phyloP scores from a whole-genome alignment of 805 yeast species.

The Candida nanaspora region DNA sequence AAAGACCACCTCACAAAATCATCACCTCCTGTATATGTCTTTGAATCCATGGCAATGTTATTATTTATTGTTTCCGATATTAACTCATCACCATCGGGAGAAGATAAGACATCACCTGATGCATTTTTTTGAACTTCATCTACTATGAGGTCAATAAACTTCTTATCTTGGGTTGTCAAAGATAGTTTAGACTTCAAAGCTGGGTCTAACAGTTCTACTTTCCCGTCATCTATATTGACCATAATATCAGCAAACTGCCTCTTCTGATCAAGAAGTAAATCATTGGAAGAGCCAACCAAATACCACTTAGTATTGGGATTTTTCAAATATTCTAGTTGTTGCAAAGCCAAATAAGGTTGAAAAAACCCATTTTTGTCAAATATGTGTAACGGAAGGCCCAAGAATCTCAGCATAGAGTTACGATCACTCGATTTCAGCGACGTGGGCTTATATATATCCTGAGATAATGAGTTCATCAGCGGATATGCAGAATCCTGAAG shows the following conservation, averaged over 20 bases:
- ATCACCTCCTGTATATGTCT: conserved; percentile 59
- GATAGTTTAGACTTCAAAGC: conserved; percentile 37
- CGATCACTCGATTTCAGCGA: conserved; percentile 75
- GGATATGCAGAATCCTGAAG: conserved; percentile 81
- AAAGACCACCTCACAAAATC: conserved; percentile 83
- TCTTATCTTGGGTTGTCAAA: conserved; percentile 57
- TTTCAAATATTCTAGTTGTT: conserved; percentile 72
- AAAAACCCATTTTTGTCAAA: conserved; percentile 85
- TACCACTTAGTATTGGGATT: conserved; percentile 53
- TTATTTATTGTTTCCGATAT: conserved; percentile 18
- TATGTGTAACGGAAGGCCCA: conserved; percentile 82
- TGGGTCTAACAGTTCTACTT: conserved; percentile 40
- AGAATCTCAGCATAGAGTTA: conserved; percentile 64
- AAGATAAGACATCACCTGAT: conserved; percentile 18
- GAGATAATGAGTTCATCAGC: conserved; percentile 41
- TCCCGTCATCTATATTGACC: conserved; percentile 53
- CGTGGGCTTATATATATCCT: conserved; percentile 47
- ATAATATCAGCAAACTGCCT: conserved; percentile 58
- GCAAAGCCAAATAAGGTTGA: conserved; percentile 91
- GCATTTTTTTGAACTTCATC: conserved; percentile 38
- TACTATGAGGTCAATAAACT: conserved; percentile 59
- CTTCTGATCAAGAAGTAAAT: conserved; percentile 63
- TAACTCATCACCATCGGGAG: conserved; percentile 8
- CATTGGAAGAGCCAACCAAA: conserved; percentile 83
- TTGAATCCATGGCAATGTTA: conserved; percentile 33